phyloP scores from a whole-genome alignment of 2,329 filamentous ascomycete species.

The Plectosphaerella cucumerina region DNA sequence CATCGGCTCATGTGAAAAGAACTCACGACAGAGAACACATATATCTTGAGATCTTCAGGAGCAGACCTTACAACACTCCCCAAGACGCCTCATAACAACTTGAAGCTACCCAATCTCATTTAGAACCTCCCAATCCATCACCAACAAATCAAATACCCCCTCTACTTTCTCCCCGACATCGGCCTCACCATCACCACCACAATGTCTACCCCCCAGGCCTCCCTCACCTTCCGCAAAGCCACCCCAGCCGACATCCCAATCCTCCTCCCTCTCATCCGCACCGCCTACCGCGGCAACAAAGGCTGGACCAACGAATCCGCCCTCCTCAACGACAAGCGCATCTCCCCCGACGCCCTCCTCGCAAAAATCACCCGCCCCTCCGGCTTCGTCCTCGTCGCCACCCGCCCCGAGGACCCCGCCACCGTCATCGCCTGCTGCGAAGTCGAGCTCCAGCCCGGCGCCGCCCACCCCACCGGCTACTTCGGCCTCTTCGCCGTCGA shows the following conservation, averaged over 20 bases:
- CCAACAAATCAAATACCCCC: no score
- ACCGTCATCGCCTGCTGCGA: slow-evolving; percentile 42
- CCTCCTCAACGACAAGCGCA: slow-evolving; percentile 37
- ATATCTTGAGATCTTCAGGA: no score
- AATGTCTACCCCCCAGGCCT: slow-evolving; percentile 7
- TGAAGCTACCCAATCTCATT: no score
- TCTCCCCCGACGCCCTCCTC: slow-evolving; percentile 28
- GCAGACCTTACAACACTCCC: no score
- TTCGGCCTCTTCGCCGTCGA: slow-evolving; percentile 47
- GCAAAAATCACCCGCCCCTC: slow-evolving; percentile 34
- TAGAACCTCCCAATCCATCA: no score
- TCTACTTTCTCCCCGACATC: background rate
- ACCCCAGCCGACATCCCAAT: slow-evolving; percentile 22
- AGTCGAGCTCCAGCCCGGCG: slow-evolving; percentile 19
- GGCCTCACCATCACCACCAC: background rate
- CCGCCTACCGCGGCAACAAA: slow-evolving; percentile 38
- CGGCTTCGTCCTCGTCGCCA: slow-evolving; percentile 31
- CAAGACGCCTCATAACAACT: no score
- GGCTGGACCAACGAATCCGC: slow-evolving; percentile 46
- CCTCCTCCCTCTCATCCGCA: slow-evolving; percentile 33
- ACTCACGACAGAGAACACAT: no score
- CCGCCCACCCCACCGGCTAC: slow-evolving; percentile 25
- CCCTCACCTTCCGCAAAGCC: slow-evolving; percentile 30
- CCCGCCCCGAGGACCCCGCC: slow-evolving; percentile 12
- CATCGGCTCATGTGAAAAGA: no score